Evolutionary conservation across 768 basidiomycete genomes (phyloP).

Genomic region (Mycena leptocephala): DNA sequence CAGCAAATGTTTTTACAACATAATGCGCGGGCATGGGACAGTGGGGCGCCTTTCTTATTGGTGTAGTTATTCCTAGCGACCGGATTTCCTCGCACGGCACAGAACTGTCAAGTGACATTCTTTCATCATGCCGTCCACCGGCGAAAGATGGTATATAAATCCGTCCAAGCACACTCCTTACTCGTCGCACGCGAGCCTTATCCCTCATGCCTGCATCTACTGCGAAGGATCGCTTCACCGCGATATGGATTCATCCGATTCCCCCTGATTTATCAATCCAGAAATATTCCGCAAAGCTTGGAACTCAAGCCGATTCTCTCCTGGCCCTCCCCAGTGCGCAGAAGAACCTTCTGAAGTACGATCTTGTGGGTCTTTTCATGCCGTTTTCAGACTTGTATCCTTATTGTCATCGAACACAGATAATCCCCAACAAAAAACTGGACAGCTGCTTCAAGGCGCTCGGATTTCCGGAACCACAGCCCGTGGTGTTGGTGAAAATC

Average conservation of each 20-base stretch:
- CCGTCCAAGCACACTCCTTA: too few relatives aligned
- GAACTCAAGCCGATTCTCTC: neutral
- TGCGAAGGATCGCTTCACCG: neutral
- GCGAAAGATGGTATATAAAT: neutral
- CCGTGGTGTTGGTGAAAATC: neutral
- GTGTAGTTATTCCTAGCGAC: neutral
- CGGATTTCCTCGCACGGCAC: neutral
- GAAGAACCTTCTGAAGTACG: neutral
- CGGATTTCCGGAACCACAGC: neutral
- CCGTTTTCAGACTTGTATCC: too few relatives aligned
- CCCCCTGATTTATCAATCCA: neutral
- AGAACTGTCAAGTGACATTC: neutral
- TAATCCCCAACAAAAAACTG: neutral
- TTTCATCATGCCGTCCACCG: neutral
- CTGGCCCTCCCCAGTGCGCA: neutral
- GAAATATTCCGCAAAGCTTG: neutral
- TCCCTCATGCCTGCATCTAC: too few relatives aligned
- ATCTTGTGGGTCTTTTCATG: neutral
- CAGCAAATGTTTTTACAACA: too few relatives aligned
- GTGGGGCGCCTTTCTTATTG: too few relatives aligned
- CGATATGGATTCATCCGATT: neutral
- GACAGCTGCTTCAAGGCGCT: neutral
- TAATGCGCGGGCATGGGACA: neutral
- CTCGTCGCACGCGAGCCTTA: too few relatives aligned
- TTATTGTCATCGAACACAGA: neutral